A percentile compares a stretch with the other conserved stretches of the same genome.
Conservation (phyloP, 139 green algal species). For the Chlorella sp. region DNA sequence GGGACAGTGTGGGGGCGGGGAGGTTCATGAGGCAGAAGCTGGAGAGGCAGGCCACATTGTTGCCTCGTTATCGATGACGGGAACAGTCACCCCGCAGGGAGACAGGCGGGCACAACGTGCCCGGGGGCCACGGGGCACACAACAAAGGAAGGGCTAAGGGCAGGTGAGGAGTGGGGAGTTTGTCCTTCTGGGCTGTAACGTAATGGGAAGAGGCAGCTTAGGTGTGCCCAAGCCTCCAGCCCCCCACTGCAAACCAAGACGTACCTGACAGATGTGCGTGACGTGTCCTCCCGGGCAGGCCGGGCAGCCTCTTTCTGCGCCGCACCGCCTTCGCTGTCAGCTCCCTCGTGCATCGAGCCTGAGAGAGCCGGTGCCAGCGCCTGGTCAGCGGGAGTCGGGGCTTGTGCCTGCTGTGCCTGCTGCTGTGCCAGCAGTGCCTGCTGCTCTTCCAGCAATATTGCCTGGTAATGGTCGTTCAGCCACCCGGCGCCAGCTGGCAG, state of each 20-base stretch:
- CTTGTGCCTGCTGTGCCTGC: not conserved
- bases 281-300: not conserved
- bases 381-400: not conserved
- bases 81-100: too few relatives aligned
- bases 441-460: conserved; percentile 28
- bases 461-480: conserved; percentile 42
- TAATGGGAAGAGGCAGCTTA: not conserved
- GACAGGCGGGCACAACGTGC: too few relatives aligned
- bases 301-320: not conserved
- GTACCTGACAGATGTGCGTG: not conserved
- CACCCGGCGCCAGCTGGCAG: conserved; percentile 16
- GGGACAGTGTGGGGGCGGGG: too few relatives aligned
- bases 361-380: not conserved
- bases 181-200: too few relatives aligned
- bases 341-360: not conserved
- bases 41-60: too few relatives aligned
- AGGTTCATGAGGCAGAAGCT: too few relatives aligned
- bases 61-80: too few relatives aligned
- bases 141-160: too few relatives aligned
- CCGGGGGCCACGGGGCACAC: too few relatives aligned
- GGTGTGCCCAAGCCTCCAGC: not conserved
- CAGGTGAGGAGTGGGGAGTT: too few relatives aligned
- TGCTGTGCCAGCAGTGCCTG: conserved; percentile 13
- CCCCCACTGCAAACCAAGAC: not conserved
- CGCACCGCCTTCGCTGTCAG: not conserved